These are phyloP conservation scores for Oryza longistaminata DNA, from an alignment of 176 grass and related monocot species.

Conservation along the genomic window DNA sequence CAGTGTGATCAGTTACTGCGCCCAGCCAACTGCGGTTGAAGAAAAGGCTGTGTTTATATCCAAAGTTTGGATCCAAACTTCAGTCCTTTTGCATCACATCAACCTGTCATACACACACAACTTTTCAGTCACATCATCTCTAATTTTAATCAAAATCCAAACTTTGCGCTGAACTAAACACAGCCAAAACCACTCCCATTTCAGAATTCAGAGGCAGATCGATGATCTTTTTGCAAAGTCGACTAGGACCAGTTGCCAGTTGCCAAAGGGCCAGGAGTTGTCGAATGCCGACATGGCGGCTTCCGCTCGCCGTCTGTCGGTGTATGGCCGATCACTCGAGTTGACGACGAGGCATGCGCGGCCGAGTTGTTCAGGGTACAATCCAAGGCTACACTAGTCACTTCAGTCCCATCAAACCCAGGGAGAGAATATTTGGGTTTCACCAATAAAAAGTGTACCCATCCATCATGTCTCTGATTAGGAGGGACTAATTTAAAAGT, in stretches of 20 bases:
- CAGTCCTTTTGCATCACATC: no score
- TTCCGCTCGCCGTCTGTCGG: neutral
- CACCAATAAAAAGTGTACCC: neutral
- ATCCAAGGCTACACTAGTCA: neutral
- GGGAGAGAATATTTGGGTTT: slow-evolving; percentile 13
- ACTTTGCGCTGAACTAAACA: no score
- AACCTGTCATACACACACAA: no score
- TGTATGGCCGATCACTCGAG: neutral
- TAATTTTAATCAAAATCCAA: no score
- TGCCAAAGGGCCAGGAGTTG: neutral
- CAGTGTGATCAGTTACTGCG: neutral
- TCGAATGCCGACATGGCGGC: neutral
- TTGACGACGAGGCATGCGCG: slow-evolving; percentile 27
- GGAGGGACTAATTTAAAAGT: neutral
- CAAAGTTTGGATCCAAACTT: no score
- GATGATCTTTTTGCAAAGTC: neutral
- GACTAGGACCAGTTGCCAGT: neutral
- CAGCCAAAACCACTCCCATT: neutral
- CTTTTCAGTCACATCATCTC: no score
- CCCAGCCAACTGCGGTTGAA: neutral
- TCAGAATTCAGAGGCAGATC: neutral
- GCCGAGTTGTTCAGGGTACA: neutral
- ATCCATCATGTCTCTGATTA: neutral
- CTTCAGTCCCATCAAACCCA: slow-evolving; percentile 14
- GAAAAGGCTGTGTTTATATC: no score